Evolutionary conservation across 768 basidiomycete genomes (phyloP).

Genomic region (Coprinellus micaceus): DNA sequence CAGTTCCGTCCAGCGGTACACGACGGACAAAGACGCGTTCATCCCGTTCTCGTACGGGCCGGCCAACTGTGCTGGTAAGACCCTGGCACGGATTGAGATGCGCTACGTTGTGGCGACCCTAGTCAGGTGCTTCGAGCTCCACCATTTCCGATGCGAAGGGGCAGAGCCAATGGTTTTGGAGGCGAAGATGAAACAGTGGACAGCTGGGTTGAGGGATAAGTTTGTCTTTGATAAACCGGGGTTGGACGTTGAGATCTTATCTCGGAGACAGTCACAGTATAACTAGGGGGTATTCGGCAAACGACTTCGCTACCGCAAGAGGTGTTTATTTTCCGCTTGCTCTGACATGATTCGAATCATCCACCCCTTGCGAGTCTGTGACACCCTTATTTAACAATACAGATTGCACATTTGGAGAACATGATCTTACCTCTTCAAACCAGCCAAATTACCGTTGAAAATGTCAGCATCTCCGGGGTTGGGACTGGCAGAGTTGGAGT

Average conservation of each 20-base stretch:
- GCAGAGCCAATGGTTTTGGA: background rate
- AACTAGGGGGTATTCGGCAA: background rate
- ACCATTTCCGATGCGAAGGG: constrained; percentile 3
- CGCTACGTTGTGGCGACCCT: constrained; percentile 16
- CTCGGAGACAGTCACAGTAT: background rate
- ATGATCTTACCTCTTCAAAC: constrained; percentile 7
- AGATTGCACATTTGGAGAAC: too few species aligned
- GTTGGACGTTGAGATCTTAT: constrained; percentile 13
- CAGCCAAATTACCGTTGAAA: constrained; percentile 43
- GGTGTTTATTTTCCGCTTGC: too few species aligned
- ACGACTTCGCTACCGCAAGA: too few species aligned
- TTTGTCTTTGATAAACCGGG: constrained; percentile 10
- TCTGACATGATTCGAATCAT: too few species aligned
- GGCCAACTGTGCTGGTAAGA: constrained; percentile 47
- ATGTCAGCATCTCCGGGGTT: constrained; percentile 57
- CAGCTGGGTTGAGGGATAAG: constrained; percentile 9
- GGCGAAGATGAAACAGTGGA: background rate
- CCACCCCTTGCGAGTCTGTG: too few species aligned
- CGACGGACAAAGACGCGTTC: background rate
- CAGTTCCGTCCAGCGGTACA: background rate
- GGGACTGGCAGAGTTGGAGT: constrained; percentile 47
- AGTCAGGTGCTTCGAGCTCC: constrained; percentile 8
- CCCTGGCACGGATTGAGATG: constrained; percentile 33
- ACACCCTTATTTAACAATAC: too few species aligned
- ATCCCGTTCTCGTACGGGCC: constrained; percentile 44